Evolutionary conservation across 2,329 filamentous ascomycete species (phyloP).

Genomic region (Cladosporium oxysporum): DNA sequence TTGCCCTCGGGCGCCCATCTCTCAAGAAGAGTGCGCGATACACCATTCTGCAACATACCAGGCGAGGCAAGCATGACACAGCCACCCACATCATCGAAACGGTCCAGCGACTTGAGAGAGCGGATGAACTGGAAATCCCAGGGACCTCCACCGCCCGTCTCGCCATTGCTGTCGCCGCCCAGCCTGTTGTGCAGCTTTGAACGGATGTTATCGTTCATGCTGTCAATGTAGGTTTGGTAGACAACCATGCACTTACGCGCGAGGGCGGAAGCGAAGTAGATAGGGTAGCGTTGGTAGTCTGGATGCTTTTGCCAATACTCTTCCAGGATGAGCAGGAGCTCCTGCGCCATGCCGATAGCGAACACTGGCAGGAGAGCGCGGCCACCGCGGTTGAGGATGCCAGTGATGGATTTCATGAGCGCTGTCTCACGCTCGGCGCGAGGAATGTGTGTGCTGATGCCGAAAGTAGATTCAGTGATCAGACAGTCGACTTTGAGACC

Average conservation of each 20-base stretch:
- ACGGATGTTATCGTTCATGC: slow-evolving; percentile 99
- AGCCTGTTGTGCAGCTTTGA: slow-evolving; percentile 87
- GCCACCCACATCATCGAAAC: slow-evolving; percentile 92
- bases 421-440: slow-evolving; percentile 87
- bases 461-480: slow-evolving; percentile 97
- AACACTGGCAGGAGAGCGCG: slow-evolving; percentile 94
- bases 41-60: slow-evolving; percentile 97
- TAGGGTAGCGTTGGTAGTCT: slow-evolving; percentile 86
- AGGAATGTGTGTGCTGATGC: slow-evolving; percentile 90
- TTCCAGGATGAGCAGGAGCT: slow-evolving; percentile 89
- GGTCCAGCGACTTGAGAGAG: slow-evolving; percentile 86
- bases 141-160: slow-evolving; percentile 66
- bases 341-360: slow-evolving; percentile 88
- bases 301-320: slow-evolving; percentile 93
- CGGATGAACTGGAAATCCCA: slow-evolving; percentile 98
- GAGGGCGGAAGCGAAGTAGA: slow-evolving; percentile 96
- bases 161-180: slow-evolving; percentile 61
- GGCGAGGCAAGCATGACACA: slow-evolving; percentile 98
- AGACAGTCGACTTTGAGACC: slow-evolving; percentile 92
- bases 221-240: slow-evolving; percentile 96
- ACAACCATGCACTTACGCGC: slow-evolving; percentile 97
- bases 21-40: slow-evolving; percentile 88
- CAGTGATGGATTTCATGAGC: slow-evolving; percentile 92
- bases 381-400: slow-evolving; percentile 86
- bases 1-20: slow-evolving; percentile 94